These are phyloP conservation scores for Fusarium hostae DNA, from an alignment of 2,329 filamentous ascomycete genomes.

Conservation along the genomic window DNA sequence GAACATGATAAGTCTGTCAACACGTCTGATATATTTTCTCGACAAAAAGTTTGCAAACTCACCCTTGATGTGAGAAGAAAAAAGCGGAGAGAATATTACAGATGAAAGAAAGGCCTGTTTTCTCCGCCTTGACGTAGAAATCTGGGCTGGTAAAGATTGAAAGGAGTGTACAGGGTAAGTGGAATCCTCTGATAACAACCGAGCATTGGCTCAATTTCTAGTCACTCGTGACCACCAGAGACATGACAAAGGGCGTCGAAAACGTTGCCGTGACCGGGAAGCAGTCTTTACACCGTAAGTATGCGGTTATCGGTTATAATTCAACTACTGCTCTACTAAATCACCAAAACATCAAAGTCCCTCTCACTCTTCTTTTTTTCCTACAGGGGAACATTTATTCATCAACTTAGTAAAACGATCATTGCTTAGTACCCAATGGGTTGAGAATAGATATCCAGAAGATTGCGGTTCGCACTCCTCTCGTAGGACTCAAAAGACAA, in stretches of 20 bases:
- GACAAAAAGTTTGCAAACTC: no score
- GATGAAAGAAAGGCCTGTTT: accelerated
- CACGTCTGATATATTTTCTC: no score
- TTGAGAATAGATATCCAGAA: no score
- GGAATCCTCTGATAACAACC: not conserved
- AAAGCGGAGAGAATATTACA: accelerated
- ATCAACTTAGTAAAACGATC: no score
- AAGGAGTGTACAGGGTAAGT: not conserved
- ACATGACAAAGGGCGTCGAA: not conserved
- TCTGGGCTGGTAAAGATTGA: accelerated
- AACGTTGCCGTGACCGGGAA: not conserved
- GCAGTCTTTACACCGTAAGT: not conserved
- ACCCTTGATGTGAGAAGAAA: no score
- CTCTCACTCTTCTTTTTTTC: not conserved
- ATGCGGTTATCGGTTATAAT: not conserved
- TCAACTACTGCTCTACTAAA: not conserved
- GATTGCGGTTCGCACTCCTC: not conserved
- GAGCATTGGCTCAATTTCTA: not conserved
- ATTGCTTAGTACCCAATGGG: no score
- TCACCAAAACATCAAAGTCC: accelerated
- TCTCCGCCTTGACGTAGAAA: accelerated
- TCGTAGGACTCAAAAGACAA: no score
- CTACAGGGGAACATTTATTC: no score
- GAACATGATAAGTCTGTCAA: accelerated
- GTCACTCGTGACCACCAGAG: not conserved